Conservation (phyloP, 441 rosid species). For the Adansonia gregorii region DNA sequence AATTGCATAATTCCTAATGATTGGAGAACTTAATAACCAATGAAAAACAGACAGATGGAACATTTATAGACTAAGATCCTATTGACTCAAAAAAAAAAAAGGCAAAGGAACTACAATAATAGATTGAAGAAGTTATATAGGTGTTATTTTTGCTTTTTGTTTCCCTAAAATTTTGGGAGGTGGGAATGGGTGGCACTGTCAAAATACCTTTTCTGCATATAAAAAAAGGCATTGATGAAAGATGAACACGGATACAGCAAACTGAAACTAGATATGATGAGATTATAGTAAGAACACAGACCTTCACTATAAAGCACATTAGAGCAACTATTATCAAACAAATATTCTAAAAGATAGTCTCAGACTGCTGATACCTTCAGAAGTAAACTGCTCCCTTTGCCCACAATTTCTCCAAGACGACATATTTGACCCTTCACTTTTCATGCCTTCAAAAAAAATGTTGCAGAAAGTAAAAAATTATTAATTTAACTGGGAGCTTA, state of each 20-base stretch:
- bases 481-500: not conserved
- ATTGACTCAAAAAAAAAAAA: not conserved
- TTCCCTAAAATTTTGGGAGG: constrained; percentile 9
- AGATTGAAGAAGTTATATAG: not conserved
- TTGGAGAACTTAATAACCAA: not conserved
- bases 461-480: not conserved
- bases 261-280: constrained; percentile 17
- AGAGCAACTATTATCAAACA: constrained; percentile 2
- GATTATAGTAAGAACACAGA: constrained; percentile 8
- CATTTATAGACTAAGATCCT: not conserved
- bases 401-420: not conserved
- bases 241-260: not conserved
- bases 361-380: not conserved
- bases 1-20: not conserved
- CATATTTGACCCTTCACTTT: constrained; percentile 1
- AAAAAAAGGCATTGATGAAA: not conserved
- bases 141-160: not conserved
- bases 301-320: not conserved
- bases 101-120: not conserved
- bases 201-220: not conserved
- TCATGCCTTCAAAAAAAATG: not conserved
- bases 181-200: not conserved
- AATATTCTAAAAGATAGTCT: constrained; percentile 8
- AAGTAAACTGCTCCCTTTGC: constrained; percentile 10
- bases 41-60: not conserved